Percentiles rank a stretch among this genome's conserved stretches.
phyloP scores from a whole-genome alignment of 2,329 filamentous ascomycete genomes.

The Venturia oleaginea region DNA sequence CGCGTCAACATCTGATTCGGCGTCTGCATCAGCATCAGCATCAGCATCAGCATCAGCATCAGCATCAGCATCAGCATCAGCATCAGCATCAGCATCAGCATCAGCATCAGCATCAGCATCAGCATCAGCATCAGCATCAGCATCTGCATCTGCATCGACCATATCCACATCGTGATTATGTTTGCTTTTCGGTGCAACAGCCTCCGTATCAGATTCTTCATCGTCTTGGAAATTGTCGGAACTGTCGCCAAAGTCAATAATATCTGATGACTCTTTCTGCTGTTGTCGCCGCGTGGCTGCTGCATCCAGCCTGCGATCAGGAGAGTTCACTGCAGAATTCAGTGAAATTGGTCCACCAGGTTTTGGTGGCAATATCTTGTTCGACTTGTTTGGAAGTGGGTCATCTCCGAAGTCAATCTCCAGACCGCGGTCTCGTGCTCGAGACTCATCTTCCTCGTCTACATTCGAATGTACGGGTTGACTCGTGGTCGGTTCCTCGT shows the following conservation, averaged over 20 bases:
- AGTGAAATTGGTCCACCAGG: conserved; percentile 14
- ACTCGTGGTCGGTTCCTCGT: conserved; percentile 8
- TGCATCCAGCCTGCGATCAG: conserved; percentile 7
- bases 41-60: conserved; percentile 4
- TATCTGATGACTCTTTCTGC: conserved; percentile 8
- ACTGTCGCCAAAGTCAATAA: conserved; percentile 13
- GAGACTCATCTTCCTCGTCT: not conserved
- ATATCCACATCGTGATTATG: conserved; percentile 5
- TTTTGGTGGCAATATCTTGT: not conserved
- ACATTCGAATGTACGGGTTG: not conserved
- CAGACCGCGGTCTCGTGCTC: conserved; percentile 8
- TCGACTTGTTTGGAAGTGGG: not conserved
- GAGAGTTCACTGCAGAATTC: conserved; percentile 14
- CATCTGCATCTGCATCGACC: conserved; percentile 3
- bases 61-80: conserved; percentile 6
- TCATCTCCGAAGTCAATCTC: conserved; percentile 16
- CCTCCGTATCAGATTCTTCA: conserved; percentile 15
- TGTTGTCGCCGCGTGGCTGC: not conserved
- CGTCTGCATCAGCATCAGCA: conserved; percentile 1
- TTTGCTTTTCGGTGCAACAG: not conserved
- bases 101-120: too few relatives aligned
- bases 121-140: not conserved
- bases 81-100: too few relatives aligned
- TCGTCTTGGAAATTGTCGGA: conserved; percentile 7
- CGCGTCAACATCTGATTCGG: not conserved